These are phyloP conservation scores for Vigna trinervia DNA, from an alignment of 306 rosid genomes.

Conservation along the genomic window DNA sequence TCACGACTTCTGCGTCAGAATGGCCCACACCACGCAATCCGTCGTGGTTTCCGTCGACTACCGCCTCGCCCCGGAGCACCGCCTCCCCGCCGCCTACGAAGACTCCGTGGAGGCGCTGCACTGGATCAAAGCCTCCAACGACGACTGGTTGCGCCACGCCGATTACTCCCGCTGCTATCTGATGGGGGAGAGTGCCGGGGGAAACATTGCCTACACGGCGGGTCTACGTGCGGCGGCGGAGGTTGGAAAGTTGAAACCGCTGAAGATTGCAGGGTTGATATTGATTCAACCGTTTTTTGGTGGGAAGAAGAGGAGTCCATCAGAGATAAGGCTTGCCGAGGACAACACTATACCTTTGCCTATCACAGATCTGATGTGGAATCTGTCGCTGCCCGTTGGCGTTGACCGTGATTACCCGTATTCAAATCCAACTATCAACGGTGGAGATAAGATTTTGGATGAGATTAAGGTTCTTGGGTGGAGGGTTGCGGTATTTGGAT, in stretches of 20 bases:
- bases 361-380: constrained; percentile 54
- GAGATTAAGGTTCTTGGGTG: constrained; percentile 47
- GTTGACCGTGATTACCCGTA: constrained; percentile 60
- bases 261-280: constrained; percentile 55
- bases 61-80: constrained; percentile 66
- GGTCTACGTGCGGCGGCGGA: constrained; percentile 55
- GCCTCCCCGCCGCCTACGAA: constrained; percentile 55
- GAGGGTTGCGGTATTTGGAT: constrained; percentile 52
- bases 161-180: constrained; percentile 56
- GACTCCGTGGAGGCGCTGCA: constrained; percentile 59
- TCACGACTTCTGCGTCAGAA: constrained; percentile 47
- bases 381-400: constrained; percentile 54
- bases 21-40: constrained; percentile 40
- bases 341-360: constrained; percentile 33
- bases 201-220: constrained; percentile 56
- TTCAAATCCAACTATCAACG: constrained; percentile 56
- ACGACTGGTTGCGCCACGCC: constrained; percentile 56
- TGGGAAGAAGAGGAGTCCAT: constrained; percentile 53
- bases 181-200: constrained; percentile 68
- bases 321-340: constrained; percentile 51
- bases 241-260: constrained; percentile 41
- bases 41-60: constrained; percentile 60
- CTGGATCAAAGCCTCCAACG: constrained; percentile 52
- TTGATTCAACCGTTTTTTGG: constrained; percentile 63
- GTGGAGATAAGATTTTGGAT: constrained; percentile 37